Evolutionary conservation across 768 basidiomycete species (phyloP).

Genomic region (Pleurotus tuoliensis): DNA sequence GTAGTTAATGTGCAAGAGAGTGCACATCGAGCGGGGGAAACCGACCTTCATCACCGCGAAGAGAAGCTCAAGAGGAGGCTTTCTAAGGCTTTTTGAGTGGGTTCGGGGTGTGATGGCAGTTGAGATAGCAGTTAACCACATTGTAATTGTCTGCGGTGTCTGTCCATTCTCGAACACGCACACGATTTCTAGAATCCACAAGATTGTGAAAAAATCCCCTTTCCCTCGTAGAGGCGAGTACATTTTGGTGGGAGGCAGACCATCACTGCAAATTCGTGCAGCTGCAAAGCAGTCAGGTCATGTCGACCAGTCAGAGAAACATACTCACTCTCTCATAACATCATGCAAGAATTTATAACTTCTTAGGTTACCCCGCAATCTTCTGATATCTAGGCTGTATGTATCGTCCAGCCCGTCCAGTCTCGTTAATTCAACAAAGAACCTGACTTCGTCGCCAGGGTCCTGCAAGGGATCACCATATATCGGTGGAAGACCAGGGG

Average conservation of each 20-base stretch:
- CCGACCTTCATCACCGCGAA: too few species aligned
- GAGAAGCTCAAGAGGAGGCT: too few species aligned
- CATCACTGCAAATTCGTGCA: slow-evolving; percentile 43
- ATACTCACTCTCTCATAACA: slow-evolving; percentile 75
- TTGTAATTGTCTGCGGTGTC: too few species aligned
- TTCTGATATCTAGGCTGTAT: slow-evolving; percentile 86
- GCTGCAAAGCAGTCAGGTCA: slow-evolving; percentile 22
- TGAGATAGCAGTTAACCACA: too few species aligned
- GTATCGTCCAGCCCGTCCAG: slow-evolving; percentile 88
- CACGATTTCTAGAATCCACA: too few species aligned
- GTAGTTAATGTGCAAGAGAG: too few species aligned
- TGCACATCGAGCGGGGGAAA: too few species aligned
- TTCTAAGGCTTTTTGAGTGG: too few species aligned
- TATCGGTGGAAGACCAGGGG: slow-evolving; percentile 10
- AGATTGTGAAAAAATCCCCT: too few species aligned
- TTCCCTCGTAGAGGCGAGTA: not conserved
- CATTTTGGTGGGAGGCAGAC: not conserved
- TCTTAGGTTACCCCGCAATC: slow-evolving; percentile 88
- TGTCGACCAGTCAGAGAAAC: not conserved
- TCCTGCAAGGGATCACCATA: too few species aligned
- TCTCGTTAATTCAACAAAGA: slow-evolving; percentile 90
- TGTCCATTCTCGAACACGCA: too few species aligned
- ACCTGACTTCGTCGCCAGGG: slow-evolving; percentile 90
- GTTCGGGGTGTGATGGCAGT: too few species aligned
- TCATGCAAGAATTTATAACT: slow-evolving; percentile 93